phyloP scores from a whole-genome alignment of 1,284 basidiomycete genomes.

The Singerocomus inundabilis region DNA sequence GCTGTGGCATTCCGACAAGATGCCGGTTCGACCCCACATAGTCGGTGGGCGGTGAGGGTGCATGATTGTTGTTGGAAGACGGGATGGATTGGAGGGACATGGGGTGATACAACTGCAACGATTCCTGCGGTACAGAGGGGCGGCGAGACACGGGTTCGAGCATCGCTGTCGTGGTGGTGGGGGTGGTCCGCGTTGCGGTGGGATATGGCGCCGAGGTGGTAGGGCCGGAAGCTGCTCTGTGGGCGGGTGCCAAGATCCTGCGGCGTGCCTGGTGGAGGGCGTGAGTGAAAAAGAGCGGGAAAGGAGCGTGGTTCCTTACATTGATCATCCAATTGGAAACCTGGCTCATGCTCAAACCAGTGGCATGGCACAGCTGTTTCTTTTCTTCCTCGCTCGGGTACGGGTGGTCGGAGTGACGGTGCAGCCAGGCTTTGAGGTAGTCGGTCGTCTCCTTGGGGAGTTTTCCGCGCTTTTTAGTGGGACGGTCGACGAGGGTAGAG shows the following conservation, averaged over 20 bases:
- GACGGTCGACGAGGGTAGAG: constrained; percentile 67
- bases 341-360: constrained; percentile 83
- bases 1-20: constrained; percentile 31
- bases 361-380: constrained; percentile 82
- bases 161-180: constrained; percentile 35
- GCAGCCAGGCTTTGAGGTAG: constrained; percentile 87
- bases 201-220: constrained; percentile 72
- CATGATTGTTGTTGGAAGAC: constrained; percentile 23
- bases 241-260: constrained; percentile 77
- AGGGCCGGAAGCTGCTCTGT: constrained; percentile 67
- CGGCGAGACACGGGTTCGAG: constrained; percentile 40
- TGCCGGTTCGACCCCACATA: constrained; percentile 32
- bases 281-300: constrained; percentile 6
- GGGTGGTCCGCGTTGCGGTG: constrained; percentile 45
- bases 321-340: constrained; percentile 93
- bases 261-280: constrained; percentile 58
- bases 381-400: constrained; percentile 92
- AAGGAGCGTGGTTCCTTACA: constrained; percentile 43
- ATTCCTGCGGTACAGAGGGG: constrained; percentile 50
- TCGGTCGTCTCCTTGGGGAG: constrained; percentile 89
- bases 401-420: constrained; percentile 85
- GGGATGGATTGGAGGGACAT: constrained; percentile 63
- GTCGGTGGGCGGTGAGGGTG: constrained; percentile 22
- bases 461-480: constrained; percentile 79
- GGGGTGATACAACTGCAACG: constrained; percentile 69